Conservation (phyloP, 1,284 basidiomycete genomes). For the Pseudozyma hubeiensis region DNA sequence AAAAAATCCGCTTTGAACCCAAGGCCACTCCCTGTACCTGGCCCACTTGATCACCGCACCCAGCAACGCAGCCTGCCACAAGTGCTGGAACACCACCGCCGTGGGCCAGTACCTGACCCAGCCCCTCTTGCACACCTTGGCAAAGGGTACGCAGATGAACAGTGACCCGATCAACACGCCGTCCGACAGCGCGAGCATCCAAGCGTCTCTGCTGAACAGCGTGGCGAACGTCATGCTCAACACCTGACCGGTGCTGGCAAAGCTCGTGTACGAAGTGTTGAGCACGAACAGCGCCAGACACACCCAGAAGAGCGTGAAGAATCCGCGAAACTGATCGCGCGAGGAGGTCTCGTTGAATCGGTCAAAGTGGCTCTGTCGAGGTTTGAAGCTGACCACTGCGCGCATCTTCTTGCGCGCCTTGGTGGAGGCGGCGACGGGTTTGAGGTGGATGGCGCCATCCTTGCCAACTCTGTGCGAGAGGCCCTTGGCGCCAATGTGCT, state of each 20-base stretch:
- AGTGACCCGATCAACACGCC: slow-evolving; percentile 82
- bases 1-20: slow-evolving; percentile 96
- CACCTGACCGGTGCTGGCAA: slow-evolving; percentile 75
- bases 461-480: slow-evolving; percentile 50
- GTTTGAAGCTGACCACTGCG: slow-evolving; percentile 58
- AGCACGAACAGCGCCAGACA: slow-evolving; percentile 61
- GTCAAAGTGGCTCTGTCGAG: slow-evolving; percentile 56
- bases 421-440: slow-evolving; percentile 42
- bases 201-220: slow-evolving; percentile 87
- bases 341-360: slow-evolving; percentile 52
- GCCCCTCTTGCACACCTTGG: slow-evolving; percentile 47
- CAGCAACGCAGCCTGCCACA: slow-evolving; percentile 58
- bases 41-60: slow-evolving; percentile 63
- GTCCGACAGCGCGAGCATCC: slow-evolving; percentile 86
- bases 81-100: slow-evolving; percentile 50
- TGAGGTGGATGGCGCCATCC: slow-evolving; percentile 54
- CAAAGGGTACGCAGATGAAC: slow-evolving; percentile 82
- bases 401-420: slow-evolving; percentile 51
- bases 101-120: slow-evolving; percentile 72
- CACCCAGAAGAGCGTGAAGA: slow-evolving; percentile 68
- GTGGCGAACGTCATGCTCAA: slow-evolving; percentile 83
- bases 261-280: slow-evolving; percentile 60
- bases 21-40: slow-evolving; percentile 80
- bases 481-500: slow-evolving; percentile 51
- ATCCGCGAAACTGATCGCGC: slow-evolving; percentile 62